A percentile compares a stretch with the other conserved stretches of the same genome.
phyloP scores from a whole-genome alignment of 2,329 filamentous ascomycete genomes.

The Alternaria arbusti region DNA sequence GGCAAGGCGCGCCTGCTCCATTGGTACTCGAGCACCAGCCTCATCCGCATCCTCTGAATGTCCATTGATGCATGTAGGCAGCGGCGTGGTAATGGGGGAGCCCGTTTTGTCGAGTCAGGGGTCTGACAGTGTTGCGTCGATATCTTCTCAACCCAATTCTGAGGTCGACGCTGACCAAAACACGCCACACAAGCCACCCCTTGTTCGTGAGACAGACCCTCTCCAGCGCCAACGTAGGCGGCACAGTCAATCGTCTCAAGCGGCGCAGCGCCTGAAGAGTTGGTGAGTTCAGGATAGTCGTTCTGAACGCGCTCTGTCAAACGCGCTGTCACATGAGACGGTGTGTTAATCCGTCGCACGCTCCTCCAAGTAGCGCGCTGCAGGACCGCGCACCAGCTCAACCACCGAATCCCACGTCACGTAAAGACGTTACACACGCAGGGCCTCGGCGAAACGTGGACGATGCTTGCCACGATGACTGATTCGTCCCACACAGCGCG shows the following conservation, averaged over 20 bases:
- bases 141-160: conserved; percentile 22
- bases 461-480: conserved; percentile 20
- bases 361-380: neutral
- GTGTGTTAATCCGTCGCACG: neutral
- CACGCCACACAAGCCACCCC: conserved; percentile 1
- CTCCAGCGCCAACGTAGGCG: neutral
- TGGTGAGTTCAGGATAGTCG: neutral
- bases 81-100: conserved; percentile 9
- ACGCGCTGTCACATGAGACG: conserved; percentile 11
- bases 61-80: neutral
- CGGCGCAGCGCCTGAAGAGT: neutral
- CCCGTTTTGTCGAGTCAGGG: conserved; percentile 18
- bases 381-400: neutral
- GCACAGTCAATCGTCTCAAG: neutral
- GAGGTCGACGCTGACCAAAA: conserved; percentile 22
- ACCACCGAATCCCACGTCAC: conserved; percentile 37
- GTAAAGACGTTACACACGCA: conserved; percentile 33
- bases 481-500: conserved; percentile 28
- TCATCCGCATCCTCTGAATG: conserved; percentile 1
- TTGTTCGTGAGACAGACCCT: neutral
- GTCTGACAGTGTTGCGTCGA: conserved; percentile 1
- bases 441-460: conserved; percentile 20
- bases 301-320: neutral
- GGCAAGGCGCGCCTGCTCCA: conserved; percentile 5
- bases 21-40: conserved; percentile 2